phyloP scores from a whole-genome alignment of 2,329 filamentous ascomycete species.

The Ampelomyces quisqualis region DNA sequence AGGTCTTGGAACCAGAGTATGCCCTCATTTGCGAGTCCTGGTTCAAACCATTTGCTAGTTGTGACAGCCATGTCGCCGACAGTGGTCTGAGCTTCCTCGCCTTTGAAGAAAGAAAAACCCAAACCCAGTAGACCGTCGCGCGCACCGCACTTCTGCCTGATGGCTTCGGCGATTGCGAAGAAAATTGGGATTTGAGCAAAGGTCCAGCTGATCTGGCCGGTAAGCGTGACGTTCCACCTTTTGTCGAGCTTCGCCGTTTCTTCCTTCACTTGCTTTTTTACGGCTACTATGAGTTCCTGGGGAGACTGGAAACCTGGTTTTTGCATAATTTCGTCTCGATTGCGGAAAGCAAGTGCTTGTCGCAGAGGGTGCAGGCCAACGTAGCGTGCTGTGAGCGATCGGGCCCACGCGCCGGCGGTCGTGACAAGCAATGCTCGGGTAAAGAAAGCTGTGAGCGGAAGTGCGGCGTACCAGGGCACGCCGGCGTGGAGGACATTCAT shows the following conservation, averaged over 20 bases:
- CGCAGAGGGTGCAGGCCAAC: conserved; percentile 47
- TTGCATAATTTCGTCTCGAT: conserved; percentile 22
- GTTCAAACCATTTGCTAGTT: conserved; percentile 45
- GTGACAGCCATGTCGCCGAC: conserved; percentile 10
- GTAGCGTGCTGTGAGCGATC: conserved; percentile 46
- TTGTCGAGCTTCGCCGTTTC: conserved; percentile 26
- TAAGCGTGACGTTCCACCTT: conserved; percentile 33
- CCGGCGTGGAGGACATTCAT: conserved; percentile 55
- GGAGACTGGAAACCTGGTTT: conserved; percentile 23
- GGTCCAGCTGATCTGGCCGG: conserved; percentile 30
- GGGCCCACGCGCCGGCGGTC: conserved; percentile 48
- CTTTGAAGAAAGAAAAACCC: conserved; percentile 13
- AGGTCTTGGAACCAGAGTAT: conserved; percentile 63
- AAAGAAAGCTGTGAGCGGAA: conserved; percentile 57
- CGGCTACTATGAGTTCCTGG: conserved; percentile 14
- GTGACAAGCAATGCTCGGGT: conserved; percentile 52
- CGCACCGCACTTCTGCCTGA: conserved; percentile 39
- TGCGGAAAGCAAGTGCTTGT: conserved; percentile 30
- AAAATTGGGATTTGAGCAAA: conserved; percentile 41
- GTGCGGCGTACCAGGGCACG: conserved; percentile 56
- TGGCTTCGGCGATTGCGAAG: conserved; percentile 40
- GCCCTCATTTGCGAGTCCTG: conserved; percentile 57
- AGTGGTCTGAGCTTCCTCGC: conserved; percentile 5
- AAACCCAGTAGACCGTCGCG: conserved; percentile 35
- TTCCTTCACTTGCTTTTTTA: conserved; percentile 23